Percentiles rank a stretch among this genome's conserved stretches.
These are phyloP conservation scores for Rosa hybrid DNA, from an alignment of 331 rosid genomes.

Conservation along the genomic window DNA sequence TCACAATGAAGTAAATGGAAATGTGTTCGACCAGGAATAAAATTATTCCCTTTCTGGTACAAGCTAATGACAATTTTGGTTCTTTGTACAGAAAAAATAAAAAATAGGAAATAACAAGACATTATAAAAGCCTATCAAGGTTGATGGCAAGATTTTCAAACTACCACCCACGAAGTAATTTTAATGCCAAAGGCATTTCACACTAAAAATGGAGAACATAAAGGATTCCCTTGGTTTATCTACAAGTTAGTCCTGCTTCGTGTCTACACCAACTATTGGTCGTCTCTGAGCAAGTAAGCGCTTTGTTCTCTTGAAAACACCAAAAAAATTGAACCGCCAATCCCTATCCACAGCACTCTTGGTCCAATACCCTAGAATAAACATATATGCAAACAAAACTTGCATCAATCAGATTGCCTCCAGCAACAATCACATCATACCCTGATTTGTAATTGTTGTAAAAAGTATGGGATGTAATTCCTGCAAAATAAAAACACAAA, in stretches of 20 bases:
- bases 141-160: background rate
- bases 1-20: background rate
- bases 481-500: too few relatives aligned
- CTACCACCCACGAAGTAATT: background rate
- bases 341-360: slow-evolving; percentile 58
- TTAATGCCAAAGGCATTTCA: background rate
- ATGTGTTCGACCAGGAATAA: background rate
- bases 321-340: slow-evolving; percentile 52
- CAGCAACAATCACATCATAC: background rate
- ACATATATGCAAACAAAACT: background rate
- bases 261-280: slow-evolving; percentile 24
- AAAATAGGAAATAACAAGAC: background rate
- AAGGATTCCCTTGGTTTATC: background rate
- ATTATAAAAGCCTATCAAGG: background rate
- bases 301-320: slow-evolving; percentile 50
- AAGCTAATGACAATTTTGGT: background rate
- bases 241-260: slow-evolving; percentile 31
- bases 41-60: background rate
- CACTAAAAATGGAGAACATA: background rate
- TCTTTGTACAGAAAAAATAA: background rate
- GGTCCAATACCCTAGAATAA: slow-evolving; percentile 53
- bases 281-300: slow-evolving; percentile 43
- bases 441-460: background rate
- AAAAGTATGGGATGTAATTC: too few relatives aligned
- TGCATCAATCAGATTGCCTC: background rate